Percentiles rank a stretch among this genome's conserved stretches.
Evolutionary conservation across 257 asterid species (phyloP).

Genomic region (Plantago major): DNA sequence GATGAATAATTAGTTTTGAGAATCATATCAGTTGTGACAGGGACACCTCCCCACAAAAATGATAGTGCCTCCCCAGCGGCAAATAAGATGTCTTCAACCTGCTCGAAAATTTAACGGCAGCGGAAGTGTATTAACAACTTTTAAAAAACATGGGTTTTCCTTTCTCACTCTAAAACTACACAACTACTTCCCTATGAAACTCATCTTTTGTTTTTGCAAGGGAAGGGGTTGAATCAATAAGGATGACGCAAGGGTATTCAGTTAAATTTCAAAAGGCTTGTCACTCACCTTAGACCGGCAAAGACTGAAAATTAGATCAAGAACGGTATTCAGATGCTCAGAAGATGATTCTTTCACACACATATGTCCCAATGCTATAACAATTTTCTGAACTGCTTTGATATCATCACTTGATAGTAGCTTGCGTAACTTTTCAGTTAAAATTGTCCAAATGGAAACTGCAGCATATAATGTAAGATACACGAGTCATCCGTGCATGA

Average conservation of each 20-base stretch:
- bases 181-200: too few species aligned
- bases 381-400: conserved; percentile 77
- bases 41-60: conserved; percentile 97
- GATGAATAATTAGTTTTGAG: conserved; percentile 88
- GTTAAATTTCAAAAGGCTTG: conserved; percentile 2
- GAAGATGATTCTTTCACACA: conserved; percentile 66
- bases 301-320: conserved; percentile 87
- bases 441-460: conserved; percentile 56
- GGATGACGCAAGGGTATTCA: conserved; percentile 14
- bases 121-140: conserved; percentile 1
- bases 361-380: conserved; percentile 89
- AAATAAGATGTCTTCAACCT: conserved; percentile 95
- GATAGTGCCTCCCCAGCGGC: conserved; percentile 99
- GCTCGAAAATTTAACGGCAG: conserved; percentile 20
- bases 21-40: conserved; percentile 77
- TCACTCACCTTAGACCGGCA: conserved; percentile 78
- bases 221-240: background rate
- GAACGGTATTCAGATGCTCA: conserved; percentile 57
- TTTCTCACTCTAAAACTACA: too few species aligned
- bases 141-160: too few species aligned
- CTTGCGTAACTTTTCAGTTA: conserved; percentile 62
- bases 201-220: background rate
- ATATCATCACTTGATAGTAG: conserved; percentile 80
- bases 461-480: conserved; percentile 32
- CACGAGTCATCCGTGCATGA: conserved; percentile 12